Evolutionary conservation across 768 basidiomycete species (phyloP).

Genomic region (Rhizopogon roseolus): DNA sequence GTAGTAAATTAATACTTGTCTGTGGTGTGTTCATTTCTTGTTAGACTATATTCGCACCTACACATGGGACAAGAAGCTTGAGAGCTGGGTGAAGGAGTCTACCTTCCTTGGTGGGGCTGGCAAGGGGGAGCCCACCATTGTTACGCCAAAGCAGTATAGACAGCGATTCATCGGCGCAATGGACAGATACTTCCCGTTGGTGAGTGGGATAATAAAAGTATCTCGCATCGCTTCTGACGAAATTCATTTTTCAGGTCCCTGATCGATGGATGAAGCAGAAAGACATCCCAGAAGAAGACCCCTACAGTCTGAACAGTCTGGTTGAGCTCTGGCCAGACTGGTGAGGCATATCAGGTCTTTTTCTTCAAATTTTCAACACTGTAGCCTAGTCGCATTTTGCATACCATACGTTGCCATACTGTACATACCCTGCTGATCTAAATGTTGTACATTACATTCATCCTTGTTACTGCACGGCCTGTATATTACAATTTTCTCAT

Average conservation of each 20-base stretch:
- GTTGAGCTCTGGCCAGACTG: constrained; percentile 64
- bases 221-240: background rate
- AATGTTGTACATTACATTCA: background rate
- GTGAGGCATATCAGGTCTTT: constrained; percentile 23
- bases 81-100: constrained; percentile 97
- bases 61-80: constrained; percentile 98
- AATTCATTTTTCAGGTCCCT: constrained; percentile 51
- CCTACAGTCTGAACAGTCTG: constrained; percentile 42
- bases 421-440: background rate
- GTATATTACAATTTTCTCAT: constrained; percentile 17
- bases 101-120: constrained; percentile 80
- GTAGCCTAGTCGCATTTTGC: background rate
- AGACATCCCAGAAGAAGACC: constrained; percentile 74
- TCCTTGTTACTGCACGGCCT: background rate
- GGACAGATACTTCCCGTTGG: constrained; percentile 87
- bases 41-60: constrained; percentile 93
- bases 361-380: constrained; percentile 4
- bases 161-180: constrained; percentile 83
- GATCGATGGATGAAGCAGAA: constrained; percentile 90
- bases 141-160: constrained; percentile 92
- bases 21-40: background rate
- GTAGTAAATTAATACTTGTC: constrained; percentile 24
- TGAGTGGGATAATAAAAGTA: constrained; percentile 28
- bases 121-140: constrained; percentile 92
- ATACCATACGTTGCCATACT: background rate